phyloP scores from a whole-genome alignment of 2,329 filamentous ascomycete genomes.

The Epichloe typhina region DNA sequence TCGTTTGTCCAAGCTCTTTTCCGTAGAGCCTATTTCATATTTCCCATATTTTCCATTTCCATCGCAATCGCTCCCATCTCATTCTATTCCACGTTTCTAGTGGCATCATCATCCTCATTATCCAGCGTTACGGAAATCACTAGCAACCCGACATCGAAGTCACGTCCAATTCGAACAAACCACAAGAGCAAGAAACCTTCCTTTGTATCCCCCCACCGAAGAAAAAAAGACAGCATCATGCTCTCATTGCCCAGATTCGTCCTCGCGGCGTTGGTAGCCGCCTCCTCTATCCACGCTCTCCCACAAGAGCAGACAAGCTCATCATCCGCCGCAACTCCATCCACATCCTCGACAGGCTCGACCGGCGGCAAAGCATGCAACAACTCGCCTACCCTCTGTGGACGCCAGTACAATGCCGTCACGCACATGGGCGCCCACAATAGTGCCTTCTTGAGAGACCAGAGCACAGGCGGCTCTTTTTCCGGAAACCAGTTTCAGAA shows the following conservation, averaged over 20 bases:
- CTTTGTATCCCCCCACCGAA: background rate
- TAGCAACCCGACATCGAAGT: background rate
- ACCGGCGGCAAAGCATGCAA: conserved; percentile 47
- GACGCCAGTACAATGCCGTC: conserved; percentile 57
- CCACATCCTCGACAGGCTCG: conserved; percentile 9
- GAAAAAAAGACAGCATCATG: conserved; percentile 9
- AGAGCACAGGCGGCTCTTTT: conserved; percentile 44
- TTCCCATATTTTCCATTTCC: background rate
- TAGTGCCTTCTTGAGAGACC: conserved; percentile 56
- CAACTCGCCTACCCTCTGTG: conserved; percentile 65
- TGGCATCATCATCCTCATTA: background rate
- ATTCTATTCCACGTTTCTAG: too few relatives aligned
- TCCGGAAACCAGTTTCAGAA: conserved; percentile 65
- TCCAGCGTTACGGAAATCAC: too few relatives aligned
- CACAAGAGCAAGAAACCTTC: background rate
- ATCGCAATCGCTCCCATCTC: too few relatives aligned
- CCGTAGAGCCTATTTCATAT: background rate
- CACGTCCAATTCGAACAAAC: background rate
- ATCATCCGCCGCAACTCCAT: conserved; percentile 3
- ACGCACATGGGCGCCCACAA: conserved; percentile 70
- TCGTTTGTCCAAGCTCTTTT: background rate
- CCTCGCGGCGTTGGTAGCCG: conserved; percentile 11
- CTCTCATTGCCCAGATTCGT: conserved; percentile 11
- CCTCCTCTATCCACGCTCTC: conserved; percentile 12
- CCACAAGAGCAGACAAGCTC: conserved; percentile 10